Base-by-base conservation (phyloP, 306 rosid species). In the Glycine latifolia region DNA sequence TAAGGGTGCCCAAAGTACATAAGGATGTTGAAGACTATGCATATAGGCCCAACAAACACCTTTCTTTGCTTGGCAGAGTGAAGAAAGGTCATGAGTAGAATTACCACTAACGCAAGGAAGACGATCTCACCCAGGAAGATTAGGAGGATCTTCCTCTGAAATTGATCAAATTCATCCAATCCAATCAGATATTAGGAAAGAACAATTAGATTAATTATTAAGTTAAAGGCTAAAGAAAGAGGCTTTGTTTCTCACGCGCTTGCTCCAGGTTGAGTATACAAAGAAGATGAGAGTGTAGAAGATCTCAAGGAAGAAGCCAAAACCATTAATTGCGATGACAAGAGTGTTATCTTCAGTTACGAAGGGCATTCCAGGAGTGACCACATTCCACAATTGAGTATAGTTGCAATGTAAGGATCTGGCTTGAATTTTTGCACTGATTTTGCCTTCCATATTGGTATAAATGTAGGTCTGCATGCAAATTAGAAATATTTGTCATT, bases 1-100 rank as follows among this genome's bases (percentile, higher is more conserved):
- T 80, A 93, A 82, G 5, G 99, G 99, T 63, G 99, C 76, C n/a
- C n/a, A 65, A 75, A n/a, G 76, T 95, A 91, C 99, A 93, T 95
- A 31, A 87, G 10, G 47, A 93, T 6, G 72, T 89, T 95, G 90
- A 95, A 87, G 78, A 90, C 0, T 17, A 91, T 82, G 61, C 93
- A 87, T 9, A 95, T 58, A 10, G 77, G 4, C 4, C 98, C 99
- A 59, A 89, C 76, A 17, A 91, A 54, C 12, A 85, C 0, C 11
- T 82, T 62, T 80, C 98, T 79, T 0, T 2, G 0, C 13, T 76
- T 87, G 7, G 74, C 48, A 10, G 54, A 47, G 50, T 71, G 87
- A 75, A 86, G 73, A 61, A 71, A 12, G 2, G 48, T 1, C 67
- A 95, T 31, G 15, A 87, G 77, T 0, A 85, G 1, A 16, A 85